phyloP scores from a whole-genome alignment of 1,284 basidiomycete genomes.

The Malassezia japonica region DNA sequence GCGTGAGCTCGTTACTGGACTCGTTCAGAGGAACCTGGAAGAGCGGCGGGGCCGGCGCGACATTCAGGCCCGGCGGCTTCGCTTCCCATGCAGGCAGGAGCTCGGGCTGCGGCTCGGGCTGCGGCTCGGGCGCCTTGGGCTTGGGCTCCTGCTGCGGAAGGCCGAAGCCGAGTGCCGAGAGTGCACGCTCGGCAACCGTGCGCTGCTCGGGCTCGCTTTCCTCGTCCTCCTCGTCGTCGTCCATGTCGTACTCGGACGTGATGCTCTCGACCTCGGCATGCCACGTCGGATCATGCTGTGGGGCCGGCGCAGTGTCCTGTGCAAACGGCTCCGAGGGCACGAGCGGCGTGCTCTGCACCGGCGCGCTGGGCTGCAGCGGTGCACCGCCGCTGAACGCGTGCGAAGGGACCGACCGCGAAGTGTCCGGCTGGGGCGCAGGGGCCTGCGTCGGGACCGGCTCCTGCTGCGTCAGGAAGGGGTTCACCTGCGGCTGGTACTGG shows the following conservation, averaged over 20 bases:
- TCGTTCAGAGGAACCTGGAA: neutral
- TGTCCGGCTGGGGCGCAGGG: too few species aligned
- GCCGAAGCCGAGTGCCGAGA: neutral
- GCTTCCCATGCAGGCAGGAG: neutral
- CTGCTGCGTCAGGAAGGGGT: too few species aligned
- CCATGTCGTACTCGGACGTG: neutral
- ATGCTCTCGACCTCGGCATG: constrained; percentile 1
- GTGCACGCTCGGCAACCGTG: neutral
- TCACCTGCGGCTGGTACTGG: too few species aligned
- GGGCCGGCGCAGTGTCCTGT: too few species aligned
- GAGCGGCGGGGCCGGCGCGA: neutral
- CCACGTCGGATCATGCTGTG: neutral
- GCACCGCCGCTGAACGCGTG: too few species aligned
- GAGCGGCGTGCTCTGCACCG: neutral
- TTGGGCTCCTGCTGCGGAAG: neutral
- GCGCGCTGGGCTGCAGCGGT: neutral
- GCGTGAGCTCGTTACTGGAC: too few species aligned
- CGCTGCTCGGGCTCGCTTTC: neutral
- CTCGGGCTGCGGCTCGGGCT: neutral
- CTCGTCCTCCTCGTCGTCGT: neutral
- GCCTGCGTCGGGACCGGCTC: too few species aligned
- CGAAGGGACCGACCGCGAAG: too few species aligned
- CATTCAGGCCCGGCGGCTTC: neutral
- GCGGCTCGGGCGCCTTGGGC: neutral
- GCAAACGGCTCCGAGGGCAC: too few species aligned